Evolutionary conservation across 1,284 basidiomycete species (phyloP).

Genomic region (Cutaneotrichosporon spelunceum): DNA sequence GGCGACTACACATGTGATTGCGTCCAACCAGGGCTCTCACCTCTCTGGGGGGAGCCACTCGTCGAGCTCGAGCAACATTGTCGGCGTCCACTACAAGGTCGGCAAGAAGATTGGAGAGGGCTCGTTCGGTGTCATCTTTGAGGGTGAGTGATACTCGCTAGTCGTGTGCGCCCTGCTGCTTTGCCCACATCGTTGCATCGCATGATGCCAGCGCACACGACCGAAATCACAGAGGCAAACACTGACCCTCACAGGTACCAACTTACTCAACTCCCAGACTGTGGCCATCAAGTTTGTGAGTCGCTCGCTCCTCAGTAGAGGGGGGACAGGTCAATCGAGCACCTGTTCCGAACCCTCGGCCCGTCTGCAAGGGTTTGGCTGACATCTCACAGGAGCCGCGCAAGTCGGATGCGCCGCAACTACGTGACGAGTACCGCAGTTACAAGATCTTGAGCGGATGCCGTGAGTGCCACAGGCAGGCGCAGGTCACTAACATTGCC

Average conservation of each 20-base stretch:
- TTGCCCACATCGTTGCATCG: not conserved
- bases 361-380: constrained; percentile 14
- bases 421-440: constrained; percentile 92
- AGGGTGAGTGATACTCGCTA: constrained; percentile 59
- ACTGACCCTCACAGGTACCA: constrained; percentile 63
- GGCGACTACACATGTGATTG: constrained; percentile 52
- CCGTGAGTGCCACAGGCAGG: constrained; percentile 60
- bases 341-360: constrained; percentile 2
- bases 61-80: constrained; percentile 52
- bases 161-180: not conserved
- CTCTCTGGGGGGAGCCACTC: constrained; percentile 43
- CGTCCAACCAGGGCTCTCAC: constrained; percentile 47
- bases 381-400: constrained; percentile 69
- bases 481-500: constrained; percentile 18
- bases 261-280: constrained; percentile 89
- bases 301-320: constrained; percentile 27
- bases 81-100: constrained; percentile 60
- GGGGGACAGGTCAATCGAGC: not conserved
- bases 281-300: constrained; percentile 97
- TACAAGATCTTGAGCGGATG: constrained; percentile 93
- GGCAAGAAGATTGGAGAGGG: constrained; percentile 66
- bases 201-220: constrained; percentile 1
- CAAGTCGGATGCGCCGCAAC: constrained; percentile 93
- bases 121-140: constrained; percentile 95
- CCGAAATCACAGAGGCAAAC: not conserved